phyloP scores from a whole-genome alignment of 306 rosid genomes.

The Ammopiptanthus mongolicus region DNA sequence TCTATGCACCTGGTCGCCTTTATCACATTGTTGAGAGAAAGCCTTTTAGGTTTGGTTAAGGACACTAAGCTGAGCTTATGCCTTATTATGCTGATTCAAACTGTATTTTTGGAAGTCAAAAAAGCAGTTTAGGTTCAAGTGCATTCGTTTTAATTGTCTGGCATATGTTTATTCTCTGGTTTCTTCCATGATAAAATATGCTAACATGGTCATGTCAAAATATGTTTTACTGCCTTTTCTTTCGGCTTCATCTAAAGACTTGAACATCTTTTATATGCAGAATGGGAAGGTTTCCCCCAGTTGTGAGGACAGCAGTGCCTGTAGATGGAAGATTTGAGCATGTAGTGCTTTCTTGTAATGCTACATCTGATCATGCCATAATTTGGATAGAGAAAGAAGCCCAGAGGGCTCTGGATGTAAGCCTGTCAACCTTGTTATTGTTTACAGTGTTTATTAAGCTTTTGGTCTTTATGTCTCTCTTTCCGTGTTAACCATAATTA shows the following conservation, averaged over 20 bases:
- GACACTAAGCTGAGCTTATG: not conserved
- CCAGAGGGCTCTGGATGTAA: constrained; percentile 68
- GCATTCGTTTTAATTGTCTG: not conserved
- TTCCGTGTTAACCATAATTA: not conserved
- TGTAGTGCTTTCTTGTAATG: constrained; percentile 88
- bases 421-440: constrained; percentile 25
- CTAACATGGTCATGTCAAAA: not conserved
- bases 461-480: not conserved
- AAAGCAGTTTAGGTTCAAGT: not conserved
- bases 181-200: not conserved
- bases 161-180: not conserved
- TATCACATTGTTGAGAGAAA: constrained; percentile 93
- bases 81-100: not conserved
- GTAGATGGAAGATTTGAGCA: constrained; percentile 96
- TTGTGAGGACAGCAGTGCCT: constrained; percentile 87
- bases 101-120: not conserved
- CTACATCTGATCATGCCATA: constrained; percentile 91
- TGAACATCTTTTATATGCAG: constrained; percentile 37
- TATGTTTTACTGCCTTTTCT: not conserved
- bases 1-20: constrained; percentile 93
- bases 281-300: constrained; percentile 80
- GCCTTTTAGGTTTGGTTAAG: constrained; percentile 61
- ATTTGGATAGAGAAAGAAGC: constrained; percentile 95
- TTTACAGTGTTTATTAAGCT: not conserved
- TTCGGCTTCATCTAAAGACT: not conserved